phyloP scores from a whole-genome alignment of 2,329 filamentous ascomycete species.

The Venturia effusa region DNA sequence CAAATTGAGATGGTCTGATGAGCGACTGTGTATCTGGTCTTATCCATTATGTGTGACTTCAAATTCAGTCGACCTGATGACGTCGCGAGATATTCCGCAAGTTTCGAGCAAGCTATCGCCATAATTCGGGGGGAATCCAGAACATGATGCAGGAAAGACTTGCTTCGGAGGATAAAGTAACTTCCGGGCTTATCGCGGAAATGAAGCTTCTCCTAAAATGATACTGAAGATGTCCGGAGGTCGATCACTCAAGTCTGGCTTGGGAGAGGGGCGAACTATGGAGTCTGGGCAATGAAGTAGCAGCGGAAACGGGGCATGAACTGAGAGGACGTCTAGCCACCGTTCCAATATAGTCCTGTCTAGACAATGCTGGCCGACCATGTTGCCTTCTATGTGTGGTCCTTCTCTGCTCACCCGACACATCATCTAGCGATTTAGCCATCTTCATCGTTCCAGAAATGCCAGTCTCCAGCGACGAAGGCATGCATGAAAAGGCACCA shows the following conservation, averaged over 20 bases:
- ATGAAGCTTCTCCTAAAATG: not conserved
- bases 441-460: not conserved
- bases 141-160: not conserved
- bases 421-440: not conserved
- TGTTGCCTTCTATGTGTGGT: not conserved
- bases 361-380: not conserved
- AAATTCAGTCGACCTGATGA: not conserved
- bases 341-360: not conserved
- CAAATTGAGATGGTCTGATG: not conserved
- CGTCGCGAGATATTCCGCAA: not conserved
- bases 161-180: not conserved
- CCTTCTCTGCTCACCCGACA: not conserved
- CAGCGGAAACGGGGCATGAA: not conserved
- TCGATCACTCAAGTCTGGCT: not conserved
- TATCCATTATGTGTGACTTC: not conserved
- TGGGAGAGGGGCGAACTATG: not conserved
- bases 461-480: constrained; percentile 6
- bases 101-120: not conserved
- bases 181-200: not conserved
- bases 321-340: not conserved
- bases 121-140: not conserved
- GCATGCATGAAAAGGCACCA: constrained; percentile 4
- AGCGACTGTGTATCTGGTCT: not conserved
- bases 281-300: not conserved
- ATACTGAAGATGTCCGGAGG: not conserved